Percentiles rank a stretch among this genome's conserved stretches.
Evolutionary conservation across 768 basidiomycete species (phyloP).

Genomic region (Mrakia blollopis): DNA sequence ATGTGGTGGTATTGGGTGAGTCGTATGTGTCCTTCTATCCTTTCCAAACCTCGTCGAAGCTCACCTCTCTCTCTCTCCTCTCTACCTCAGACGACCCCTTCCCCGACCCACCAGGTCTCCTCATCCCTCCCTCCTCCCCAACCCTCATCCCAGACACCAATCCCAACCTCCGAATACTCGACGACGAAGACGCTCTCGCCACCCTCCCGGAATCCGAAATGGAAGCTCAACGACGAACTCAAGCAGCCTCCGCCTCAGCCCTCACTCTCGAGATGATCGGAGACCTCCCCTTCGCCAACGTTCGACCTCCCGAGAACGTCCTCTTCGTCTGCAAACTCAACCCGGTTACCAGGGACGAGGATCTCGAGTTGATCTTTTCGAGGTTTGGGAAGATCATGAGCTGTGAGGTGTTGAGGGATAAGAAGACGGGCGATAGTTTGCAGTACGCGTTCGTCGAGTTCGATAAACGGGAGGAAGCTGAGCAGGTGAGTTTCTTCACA

Average conservation of each 20-base stretch:
- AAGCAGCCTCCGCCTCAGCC: conserved; percentile 86
- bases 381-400: conserved; percentile 93
- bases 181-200: conserved; percentile 84
- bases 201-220: conserved; percentile 80
- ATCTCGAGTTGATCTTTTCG: conserved; percentile 94
- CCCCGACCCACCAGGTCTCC: conserved; percentile 72
- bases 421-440: conserved; percentile 88
- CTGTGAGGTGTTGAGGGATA: conserved; percentile 95
- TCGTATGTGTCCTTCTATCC: conserved; percentile 27
- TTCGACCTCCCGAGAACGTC: conserved; percentile 95
- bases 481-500: conserved; percentile 65
- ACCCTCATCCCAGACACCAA: conserved; percentile 70
- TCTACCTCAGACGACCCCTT: conserved; percentile 77
- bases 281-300: conserved; percentile 94
- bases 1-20: conserved; percentile 89
- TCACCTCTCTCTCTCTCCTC: neutral
- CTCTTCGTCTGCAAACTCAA: conserved; percentile 99
- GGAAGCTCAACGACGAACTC: conserved; percentile 72
- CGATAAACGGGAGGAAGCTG: conserved; percentile 85
- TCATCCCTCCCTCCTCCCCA: conserved; percentile 69
- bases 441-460: conserved; percentile 99
- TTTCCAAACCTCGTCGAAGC: neutral
- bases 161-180: conserved; percentile 70
- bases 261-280: conserved; percentile 99
- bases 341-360: conserved; percentile 88